Conservation (phyloP, 169 alveolate species). For the Plasmodium chabaudi region DNA sequence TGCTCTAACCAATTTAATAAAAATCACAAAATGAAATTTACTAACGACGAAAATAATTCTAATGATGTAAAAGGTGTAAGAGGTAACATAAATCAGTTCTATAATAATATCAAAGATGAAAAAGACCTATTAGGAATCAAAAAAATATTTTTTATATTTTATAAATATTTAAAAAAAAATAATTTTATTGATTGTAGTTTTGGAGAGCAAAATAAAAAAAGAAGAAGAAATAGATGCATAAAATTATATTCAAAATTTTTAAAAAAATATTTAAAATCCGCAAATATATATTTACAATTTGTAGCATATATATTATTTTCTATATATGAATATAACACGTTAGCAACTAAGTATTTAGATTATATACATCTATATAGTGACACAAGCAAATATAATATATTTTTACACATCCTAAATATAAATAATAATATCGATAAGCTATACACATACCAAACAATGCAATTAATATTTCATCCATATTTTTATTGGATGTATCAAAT, state of each 20-base stretch:
- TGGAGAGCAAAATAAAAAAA: no score
- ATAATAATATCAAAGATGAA: neutral
- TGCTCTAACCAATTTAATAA: neutral
- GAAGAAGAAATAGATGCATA: constrained; percentile 14
- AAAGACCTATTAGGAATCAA: constrained; percentile 19
- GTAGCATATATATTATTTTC: constrained; percentile 41
- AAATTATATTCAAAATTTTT: constrained; percentile 28
- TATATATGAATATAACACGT: constrained; percentile 42
- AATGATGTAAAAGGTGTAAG: neutral
- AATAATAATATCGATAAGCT: constrained; percentile 20
- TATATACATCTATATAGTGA: constrained; percentile 65
- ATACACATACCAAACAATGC: constrained; percentile 36
- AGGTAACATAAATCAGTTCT: neutral
- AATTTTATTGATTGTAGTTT: constrained; percentile 9
- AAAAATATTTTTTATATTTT: constrained; percentile 37
- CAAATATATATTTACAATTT: constrained; percentile 60
- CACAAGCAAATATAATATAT: constrained; percentile 35
- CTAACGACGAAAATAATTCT: no score
- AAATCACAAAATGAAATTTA: no score
- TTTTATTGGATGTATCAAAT: constrained; percentile 58
- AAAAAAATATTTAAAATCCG: constrained; percentile 53
- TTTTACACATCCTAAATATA: constrained; percentile 40
- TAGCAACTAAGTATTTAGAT: constrained; percentile 39
- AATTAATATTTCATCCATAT: constrained; percentile 57
- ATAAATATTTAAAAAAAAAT: constrained; percentile 29